A percentile compares a stretch with the other conserved stretches of the same genome.
Evolutionary conservation across 2,329 filamentous ascomycete species (phyloP).

Genomic region (Proliferodiscus dingleyae): DNA sequence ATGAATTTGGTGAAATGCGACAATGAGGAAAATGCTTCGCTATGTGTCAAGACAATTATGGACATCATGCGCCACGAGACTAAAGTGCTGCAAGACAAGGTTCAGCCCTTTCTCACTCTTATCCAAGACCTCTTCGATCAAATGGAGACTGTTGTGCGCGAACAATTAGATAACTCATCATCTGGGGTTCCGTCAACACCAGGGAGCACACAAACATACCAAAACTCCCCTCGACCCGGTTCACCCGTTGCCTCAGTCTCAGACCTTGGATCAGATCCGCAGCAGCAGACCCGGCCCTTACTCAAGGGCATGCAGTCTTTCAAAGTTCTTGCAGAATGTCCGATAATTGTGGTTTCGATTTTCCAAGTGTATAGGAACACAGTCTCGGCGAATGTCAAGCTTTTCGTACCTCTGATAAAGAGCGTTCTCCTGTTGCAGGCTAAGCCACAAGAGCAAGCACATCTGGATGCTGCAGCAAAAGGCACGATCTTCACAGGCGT

Average conservation of each 20-base stretch:
- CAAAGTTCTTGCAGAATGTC: conserved; percentile 95
- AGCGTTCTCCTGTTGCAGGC: conserved; percentile 83
- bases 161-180: conserved; percentile 81
- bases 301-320: conserved; percentile 97
- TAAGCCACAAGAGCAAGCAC: conserved; percentile 86
- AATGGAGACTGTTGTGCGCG: conserved; percentile 90
- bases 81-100: conserved; percentile 73
- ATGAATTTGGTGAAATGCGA: conserved; percentile 85
- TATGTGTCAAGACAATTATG: conserved; percentile 97
- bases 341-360: conserved; percentile 97
- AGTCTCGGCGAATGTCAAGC: conserved; percentile 79
- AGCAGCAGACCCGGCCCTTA: conserved; percentile 75
- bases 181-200: conserved; percentile 62
- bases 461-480: conserved; percentile 74
- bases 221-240: conserved; percentile 75
- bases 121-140: conserved; percentile 95
- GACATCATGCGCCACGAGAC: conserved; percentile 92
- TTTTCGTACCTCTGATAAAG: conserved; percentile 93
- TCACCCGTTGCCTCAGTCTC: conserved; percentile 80
- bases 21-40: conserved; percentile 97
- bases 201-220: conserved; percentile 64
- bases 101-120: conserved; percentile 83
- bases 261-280: conserved; percentile 75
- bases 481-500: conserved; percentile 87
- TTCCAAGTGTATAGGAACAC: conserved; percentile 86